Evolutionary conservation across 495 filamentous ascomycete species (phyloP), one percentile per base, ranked within the genome.

Genomic region (Hypoxylon crocopeplum): DNA sequence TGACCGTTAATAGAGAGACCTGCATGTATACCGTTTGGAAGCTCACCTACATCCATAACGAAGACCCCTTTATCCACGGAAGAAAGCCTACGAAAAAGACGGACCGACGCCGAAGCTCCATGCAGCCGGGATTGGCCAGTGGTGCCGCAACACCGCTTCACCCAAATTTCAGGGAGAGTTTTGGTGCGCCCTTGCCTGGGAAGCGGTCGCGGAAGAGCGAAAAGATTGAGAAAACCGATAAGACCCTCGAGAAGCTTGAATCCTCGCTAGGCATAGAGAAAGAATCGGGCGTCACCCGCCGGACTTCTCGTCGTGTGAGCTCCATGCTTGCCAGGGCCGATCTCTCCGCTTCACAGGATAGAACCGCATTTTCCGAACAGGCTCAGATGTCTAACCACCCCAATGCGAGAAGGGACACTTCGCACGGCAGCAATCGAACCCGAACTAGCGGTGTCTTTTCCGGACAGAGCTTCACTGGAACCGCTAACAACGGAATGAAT

Each of bases 321-420:
- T 97, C 94, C 29, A 78, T 98, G 55, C 82, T 98, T 46, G 90
- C 94, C n/a, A 82, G 93, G 60, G 88, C 92, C 16, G 93, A 98
- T 67, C 76, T 97, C 10, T 93, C 91, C 0, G 86, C 79, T 19
- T 82, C 83, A 16, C 88, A 91, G 40, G 90, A 93, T 49, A 82
- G 89, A 46, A 78, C 87, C 2, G 82, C 85, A 15, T 94, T 93
- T 65, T 81, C 84, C 10, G 91, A 93, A 45, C 83, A 88, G 78
- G 78, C 50, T 77, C 79, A 67, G 25, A 80, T 74, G 53, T 61
- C 72, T 22, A 49, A 75, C 75, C 71, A 81, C 76, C 15, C 78
- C 64, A 22, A 71, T 71, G n/a, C 75, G 79, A 56, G 77, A 82
- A 59, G 86, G 84, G 66, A 58, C 29, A 85, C 92, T 34, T 97